Evolutionary conservation across 495 filamentous ascomycete genomes (phyloP).

Genomic region (Aspergillus avenaceus): DNA sequence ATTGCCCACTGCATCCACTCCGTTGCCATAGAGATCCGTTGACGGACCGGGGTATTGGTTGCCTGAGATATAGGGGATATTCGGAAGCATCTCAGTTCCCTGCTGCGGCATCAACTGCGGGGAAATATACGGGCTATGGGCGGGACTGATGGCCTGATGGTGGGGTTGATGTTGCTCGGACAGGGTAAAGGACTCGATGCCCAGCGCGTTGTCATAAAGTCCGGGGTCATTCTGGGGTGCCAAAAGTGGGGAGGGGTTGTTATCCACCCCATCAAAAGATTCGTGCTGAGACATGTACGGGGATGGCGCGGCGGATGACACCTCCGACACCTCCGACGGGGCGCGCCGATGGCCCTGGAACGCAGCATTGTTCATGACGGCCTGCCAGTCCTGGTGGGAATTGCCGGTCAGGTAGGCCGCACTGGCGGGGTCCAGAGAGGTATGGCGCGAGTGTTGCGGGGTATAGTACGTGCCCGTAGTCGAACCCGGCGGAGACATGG

Average conservation of each 20-base stretch:
- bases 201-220: conserved; percentile 72
- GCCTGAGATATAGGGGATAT: conserved; percentile 49
- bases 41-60: conserved; percentile 46
- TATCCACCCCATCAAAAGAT: conserved; percentile 68
- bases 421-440: conserved; percentile 75
- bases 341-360: conserved; percentile 77
- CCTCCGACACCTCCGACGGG: conserved; percentile 88
- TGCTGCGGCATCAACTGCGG: conserved; percentile 78
- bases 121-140: conserved; percentile 80
- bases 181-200: conserved; percentile 76
- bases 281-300: conserved; percentile 78
- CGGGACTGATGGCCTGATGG: conserved; percentile 63
- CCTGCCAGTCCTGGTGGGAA: conserved; percentile 58
- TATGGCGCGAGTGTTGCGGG: conserved; percentile 67
- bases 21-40: conserved; percentile 53
- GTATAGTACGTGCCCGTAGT: conserved; percentile 52
- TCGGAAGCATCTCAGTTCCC: conserved; percentile 43
- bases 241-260: conserved; percentile 76
- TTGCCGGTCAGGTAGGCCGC: conserved; percentile 66
- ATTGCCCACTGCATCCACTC: conserved; percentile 23
- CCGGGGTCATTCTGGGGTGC: conserved; percentile 63
- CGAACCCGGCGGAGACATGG: conserved; percentile 51
- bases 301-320: conserved; percentile 77
- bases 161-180: conserved; percentile 63
- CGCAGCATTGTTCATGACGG: conserved; percentile 54